Evolutionary conservation across 352 stramenopile species (phyloP).

Genomic region (Pythium plurisporium): DNA sequence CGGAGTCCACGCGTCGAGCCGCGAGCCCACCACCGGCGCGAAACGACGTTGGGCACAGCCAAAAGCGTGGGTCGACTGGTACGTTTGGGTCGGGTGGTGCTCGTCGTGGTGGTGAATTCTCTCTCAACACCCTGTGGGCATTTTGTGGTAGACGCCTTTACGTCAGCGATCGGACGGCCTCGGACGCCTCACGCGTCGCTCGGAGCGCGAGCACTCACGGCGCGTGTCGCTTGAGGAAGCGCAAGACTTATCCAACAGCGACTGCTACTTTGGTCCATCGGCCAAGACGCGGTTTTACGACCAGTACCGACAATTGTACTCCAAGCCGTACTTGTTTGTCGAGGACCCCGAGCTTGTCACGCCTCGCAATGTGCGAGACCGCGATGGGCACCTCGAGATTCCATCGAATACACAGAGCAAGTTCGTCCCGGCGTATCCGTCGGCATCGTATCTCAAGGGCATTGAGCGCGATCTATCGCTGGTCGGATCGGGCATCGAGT

Average conservation of each 20-base stretch:
- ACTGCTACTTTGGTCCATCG: slow-evolving; percentile 56
- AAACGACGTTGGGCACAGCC: slow-evolving; percentile 1
- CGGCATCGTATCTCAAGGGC: slow-evolving; percentile 34
- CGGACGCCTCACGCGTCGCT: neutral
- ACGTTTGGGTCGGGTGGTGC: neutral
- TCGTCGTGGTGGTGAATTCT: neutral
- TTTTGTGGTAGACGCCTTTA: slow-evolving; percentile 5
- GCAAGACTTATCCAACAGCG: slow-evolving; percentile 34
- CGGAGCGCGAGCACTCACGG: slow-evolving; percentile 12
- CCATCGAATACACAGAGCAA: slow-evolving; percentile 14
- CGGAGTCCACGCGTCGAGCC: neutral
- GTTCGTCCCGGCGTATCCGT: slow-evolving; percentile 42
- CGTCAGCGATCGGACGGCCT: neutral
- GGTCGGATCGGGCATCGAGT: slow-evolving; percentile 12
- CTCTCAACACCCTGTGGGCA: neutral
- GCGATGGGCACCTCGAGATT: slow-evolving; percentile 8
- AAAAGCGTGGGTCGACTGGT: slow-evolving; percentile 14
- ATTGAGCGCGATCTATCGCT: slow-evolving; percentile 27
- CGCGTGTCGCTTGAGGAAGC: slow-evolving; percentile 37
- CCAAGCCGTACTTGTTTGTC: slow-evolving; percentile 63
- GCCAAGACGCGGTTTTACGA: slow-evolving; percentile 58
- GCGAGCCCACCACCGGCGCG: neutral
- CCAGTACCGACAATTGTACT: slow-evolving; percentile 57
- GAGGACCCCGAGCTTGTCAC: slow-evolving; percentile 17
- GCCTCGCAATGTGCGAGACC: slow-evolving; percentile 16